These are phyloP conservation scores for Cladophialophora yegresii DNA, from an alignment of 2,329 filamentous ascomycete genomes.

Conservation along the genomic window DNA sequence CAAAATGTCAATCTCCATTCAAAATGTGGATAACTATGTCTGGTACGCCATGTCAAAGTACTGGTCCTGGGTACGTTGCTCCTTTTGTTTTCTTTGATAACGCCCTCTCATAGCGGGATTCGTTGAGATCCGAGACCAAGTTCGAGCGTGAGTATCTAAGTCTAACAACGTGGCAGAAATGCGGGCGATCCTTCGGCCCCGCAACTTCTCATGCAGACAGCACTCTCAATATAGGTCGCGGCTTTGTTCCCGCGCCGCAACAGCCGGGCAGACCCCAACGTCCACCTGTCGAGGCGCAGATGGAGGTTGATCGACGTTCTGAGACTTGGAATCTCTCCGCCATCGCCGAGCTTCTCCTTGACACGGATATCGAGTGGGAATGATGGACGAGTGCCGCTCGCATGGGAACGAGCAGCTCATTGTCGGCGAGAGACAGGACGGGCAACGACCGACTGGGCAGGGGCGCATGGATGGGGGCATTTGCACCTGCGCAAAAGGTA, in stretches of 20 bases:
- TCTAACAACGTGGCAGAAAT: not conserved
- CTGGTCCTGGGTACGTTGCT: conserved; percentile 1
- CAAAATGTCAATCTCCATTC: conserved; percentile 7
- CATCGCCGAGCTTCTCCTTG: not conserved
- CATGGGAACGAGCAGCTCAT: not conserved
- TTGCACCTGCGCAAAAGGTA: not conserved
- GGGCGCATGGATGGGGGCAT: not conserved
- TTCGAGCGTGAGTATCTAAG: not conserved
- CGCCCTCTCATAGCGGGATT: not conserved
- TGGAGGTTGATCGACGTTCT: not conserved
- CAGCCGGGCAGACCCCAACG: not conserved
- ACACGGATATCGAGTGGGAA: not conserved
- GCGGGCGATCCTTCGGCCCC: not conserved
- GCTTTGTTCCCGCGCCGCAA: not conserved
- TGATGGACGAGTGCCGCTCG: not conserved
- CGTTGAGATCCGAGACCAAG: not conserved
- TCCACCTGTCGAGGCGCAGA: not conserved
- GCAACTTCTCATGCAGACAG: not conserved
- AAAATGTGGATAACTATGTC: conserved; percentile 17
- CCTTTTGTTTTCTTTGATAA: not conserved
- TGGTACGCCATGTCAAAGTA: conserved; percentile 14
- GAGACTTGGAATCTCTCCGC: not conserved
- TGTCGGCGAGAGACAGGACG: not conserved
- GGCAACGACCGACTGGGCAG: not conserved
- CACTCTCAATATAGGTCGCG: not conserved